Conservation (phyloP, 1,284 basidiomycete genomes). For the Austroboletus novae-zelandiae region DNA sequence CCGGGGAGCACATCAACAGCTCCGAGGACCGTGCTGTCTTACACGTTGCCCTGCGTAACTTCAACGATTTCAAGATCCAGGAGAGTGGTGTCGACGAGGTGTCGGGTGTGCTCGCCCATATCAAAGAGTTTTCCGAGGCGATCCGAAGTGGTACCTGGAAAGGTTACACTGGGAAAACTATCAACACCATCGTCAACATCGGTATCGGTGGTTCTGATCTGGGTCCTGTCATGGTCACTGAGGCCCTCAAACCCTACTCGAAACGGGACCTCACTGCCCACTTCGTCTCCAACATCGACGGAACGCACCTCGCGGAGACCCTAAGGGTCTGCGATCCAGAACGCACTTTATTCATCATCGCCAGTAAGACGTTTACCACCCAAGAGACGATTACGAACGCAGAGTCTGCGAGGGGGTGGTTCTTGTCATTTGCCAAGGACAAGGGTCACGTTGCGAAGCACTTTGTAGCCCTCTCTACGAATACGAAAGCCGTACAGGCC, state of each 20-base stretch:
- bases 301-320: constrained; percentile 94
- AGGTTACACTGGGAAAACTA: constrained; percentile 95
- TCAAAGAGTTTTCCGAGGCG: constrained; percentile 85
- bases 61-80: constrained; percentile 70
- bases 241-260: constrained; percentile 92
- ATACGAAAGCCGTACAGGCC: constrained; percentile 90
- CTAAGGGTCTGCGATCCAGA: constrained; percentile 84
- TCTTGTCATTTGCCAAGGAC: constrained; percentile 82
- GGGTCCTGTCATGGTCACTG: constrained; percentile 98
- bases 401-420: constrained; percentile 92
- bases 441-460: constrained; percentile 96
- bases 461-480: constrained; percentile 97
- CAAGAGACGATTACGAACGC: constrained; percentile 99
- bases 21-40: constrained; percentile 96
- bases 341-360: constrained; percentile 95
- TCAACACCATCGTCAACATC: constrained; percentile 96
- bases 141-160: constrained; percentile 90
- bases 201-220: constrained; percentile 98
- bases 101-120: constrained; percentile 82
- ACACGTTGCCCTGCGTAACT: constrained; percentile 92
- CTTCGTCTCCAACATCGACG: constrained; percentile 99
- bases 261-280: constrained; percentile 85
- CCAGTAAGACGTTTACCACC: constrained; percentile 98
- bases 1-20: constrained; percentile 97
- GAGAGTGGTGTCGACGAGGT: constrained; percentile 88